Evolutionary conservation across 2,329 filamentous ascomycete genomes (phyloP).

Genomic region (Cryphonectria naterciae): DNA sequence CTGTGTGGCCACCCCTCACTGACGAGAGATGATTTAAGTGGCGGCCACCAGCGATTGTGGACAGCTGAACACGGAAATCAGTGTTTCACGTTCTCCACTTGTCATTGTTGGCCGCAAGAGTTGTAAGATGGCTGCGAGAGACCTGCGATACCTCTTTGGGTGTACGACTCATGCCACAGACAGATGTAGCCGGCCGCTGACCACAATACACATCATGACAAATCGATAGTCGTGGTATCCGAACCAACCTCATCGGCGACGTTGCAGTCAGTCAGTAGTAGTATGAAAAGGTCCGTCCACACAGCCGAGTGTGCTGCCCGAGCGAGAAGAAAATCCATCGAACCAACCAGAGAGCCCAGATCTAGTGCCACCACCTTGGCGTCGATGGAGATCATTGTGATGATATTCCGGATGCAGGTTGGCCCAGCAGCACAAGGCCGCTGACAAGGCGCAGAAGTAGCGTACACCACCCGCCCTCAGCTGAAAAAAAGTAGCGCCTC

Average conservation of each 20-base stretch:
- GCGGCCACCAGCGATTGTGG: not conserved
- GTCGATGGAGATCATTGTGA: not conserved
- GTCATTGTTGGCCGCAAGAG: not conserved
- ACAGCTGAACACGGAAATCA: slow-evolving; percentile 3
- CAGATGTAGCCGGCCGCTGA: not conserved
- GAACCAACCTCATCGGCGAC: not conserved
- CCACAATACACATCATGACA: not conserved
- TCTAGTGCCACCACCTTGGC: not conserved
- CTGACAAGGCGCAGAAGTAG: not conserved
- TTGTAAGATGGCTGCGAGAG: not conserved
- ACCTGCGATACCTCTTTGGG: no score
- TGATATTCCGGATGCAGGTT: not conserved
- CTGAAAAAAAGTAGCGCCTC: not conserved
- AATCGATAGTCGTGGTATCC: not conserved
- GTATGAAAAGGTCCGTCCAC: not conserved
- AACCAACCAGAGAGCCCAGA: not conserved
- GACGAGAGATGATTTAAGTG: not conserved
- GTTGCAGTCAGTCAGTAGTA: not conserved
- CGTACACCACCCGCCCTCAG: not conserved
- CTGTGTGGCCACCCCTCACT: not conserved
- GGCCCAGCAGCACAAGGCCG: not conserved
- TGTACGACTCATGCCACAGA: not conserved
- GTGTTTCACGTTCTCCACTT: slow-evolving; percentile 6
- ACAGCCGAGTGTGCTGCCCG: not conserved
- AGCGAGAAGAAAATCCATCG: not conserved